These are phyloP conservation scores for Trametes versicolor DNA, from an alignment of 1,284 basidiomycete genomes.

Conservation along the genomic window DNA sequence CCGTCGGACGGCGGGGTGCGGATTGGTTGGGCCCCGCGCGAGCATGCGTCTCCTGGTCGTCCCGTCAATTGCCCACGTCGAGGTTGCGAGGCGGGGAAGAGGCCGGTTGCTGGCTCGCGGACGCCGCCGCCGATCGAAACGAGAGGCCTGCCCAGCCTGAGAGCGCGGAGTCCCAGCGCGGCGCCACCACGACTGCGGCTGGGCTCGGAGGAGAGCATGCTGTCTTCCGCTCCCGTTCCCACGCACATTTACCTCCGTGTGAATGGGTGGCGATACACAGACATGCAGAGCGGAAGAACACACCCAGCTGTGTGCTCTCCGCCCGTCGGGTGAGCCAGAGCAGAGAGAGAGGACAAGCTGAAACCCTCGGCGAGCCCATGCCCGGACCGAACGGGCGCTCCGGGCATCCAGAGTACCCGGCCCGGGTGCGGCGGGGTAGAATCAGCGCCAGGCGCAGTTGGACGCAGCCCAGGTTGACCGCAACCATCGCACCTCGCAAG, in stretches of 20 bases:
- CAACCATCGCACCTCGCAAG: not conserved
- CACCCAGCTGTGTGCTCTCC: not conserved
- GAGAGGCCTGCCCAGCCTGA: not conserved
- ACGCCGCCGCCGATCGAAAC: conserved; percentile 4
- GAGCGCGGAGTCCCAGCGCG: conserved; percentile 13
- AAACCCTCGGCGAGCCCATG: not conserved
- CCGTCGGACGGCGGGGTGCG: not conserved
- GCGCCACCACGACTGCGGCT: conserved; percentile 17
- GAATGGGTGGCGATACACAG: not conserved
- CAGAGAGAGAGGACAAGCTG: too few species aligned
- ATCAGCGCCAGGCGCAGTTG: not conserved
- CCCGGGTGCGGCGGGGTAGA: conserved; percentile 9
- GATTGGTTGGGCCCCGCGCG: not conserved
- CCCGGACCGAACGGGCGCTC: not conserved
- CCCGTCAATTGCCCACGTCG: not conserved
- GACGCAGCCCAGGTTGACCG: conserved; percentile 3
- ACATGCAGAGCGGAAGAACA: not conserved
- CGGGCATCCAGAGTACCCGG: conserved; percentile 6
- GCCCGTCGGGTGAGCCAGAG: not conserved
- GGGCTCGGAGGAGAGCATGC: conserved; percentile 1
- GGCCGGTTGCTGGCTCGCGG: not conserved
- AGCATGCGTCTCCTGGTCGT: not conserved
- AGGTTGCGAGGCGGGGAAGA: not conserved
- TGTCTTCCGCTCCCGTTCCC: conserved; percentile 11
- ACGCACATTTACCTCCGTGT: conserved; percentile 1